phyloP scores from a whole-genome alignment of 2,329 filamentous ascomycete species.

The Pezicula neosporulosa region DNA sequence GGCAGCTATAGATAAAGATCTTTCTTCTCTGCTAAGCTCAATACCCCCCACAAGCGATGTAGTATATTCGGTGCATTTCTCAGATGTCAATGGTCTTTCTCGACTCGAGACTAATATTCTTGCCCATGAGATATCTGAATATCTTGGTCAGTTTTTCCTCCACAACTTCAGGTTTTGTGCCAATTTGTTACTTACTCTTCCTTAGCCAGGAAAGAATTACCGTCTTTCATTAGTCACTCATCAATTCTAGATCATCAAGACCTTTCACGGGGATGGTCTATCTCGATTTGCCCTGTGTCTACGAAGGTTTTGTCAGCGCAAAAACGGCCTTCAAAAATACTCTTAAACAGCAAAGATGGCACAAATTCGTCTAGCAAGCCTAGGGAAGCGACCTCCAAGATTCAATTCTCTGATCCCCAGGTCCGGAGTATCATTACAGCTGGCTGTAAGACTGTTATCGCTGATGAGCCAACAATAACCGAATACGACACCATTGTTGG shows the following conservation, averaged over 20 bases:
- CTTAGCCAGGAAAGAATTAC: slow-evolving; percentile 13
- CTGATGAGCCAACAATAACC: slow-evolving; percentile 48
- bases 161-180: background rate
- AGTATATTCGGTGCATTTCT: slow-evolving; percentile 20
- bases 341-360: slow-evolving; percentile 1
- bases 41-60: slow-evolving; percentile 1
- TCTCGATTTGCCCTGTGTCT: slow-evolving; percentile 18
- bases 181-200: background rate
- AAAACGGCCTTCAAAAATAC: slow-evolving; percentile 4
- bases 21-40: slow-evolving; percentile 13
- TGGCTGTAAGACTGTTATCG: slow-evolving; percentile 19
- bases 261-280: slow-evolving; percentile 19
- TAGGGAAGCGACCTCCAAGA: slow-evolving; percentile 5
- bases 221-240: slow-evolving; percentile 17
- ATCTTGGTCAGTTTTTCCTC: slow-evolving; percentile 11
- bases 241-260: slow-evolving; percentile 14
- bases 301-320: slow-evolving; percentile 11
- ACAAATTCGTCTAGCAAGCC: background rate
- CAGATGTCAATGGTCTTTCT: slow-evolving; percentile 23
- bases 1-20: slow-evolving; percentile 16
- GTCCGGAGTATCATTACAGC: slow-evolving; percentile 14
- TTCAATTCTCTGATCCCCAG: slow-evolving; percentile 12
- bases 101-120: slow-evolving; percentile 21
- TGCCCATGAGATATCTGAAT: slow-evolving; percentile 21
- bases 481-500: slow-evolving; percentile 40